A percentile compares a stretch with the other conserved stretches of the same genome.
Evolutionary conservation across 371 early-diverging fungal species (phyloP).

Genomic region (Rhizopus stolonifer): DNA sequence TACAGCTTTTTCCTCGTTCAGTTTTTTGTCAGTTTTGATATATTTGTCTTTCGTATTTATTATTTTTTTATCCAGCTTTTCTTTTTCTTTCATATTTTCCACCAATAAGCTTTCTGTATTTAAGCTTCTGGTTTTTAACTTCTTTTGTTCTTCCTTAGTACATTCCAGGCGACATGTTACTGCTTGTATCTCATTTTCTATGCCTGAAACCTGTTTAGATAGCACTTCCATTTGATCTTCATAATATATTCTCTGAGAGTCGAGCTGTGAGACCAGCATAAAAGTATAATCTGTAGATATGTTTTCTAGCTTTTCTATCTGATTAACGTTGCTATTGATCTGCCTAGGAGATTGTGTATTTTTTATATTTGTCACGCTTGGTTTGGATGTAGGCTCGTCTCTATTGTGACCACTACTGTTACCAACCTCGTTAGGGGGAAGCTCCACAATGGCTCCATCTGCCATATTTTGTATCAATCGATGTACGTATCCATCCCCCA

Average conservation of each 20-base stretch:
- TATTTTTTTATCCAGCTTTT: slow-evolving; percentile 7
- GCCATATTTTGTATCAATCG: slow-evolving; percentile 85
- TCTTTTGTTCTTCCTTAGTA: slow-evolving; percentile 13
- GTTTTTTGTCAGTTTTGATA: slow-evolving; percentile 18
- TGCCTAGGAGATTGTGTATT: not conserved
- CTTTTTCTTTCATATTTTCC: slow-evolving; percentile 10
- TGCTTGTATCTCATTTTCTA: slow-evolving; percentile 24
- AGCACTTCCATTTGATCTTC: slow-evolving; percentile 69
- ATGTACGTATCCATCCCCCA: slow-evolving; percentile 94
- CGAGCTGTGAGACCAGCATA: slow-evolving; percentile 78
- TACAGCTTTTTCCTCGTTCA: slow-evolving; percentile 38
- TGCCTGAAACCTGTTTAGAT: slow-evolving; percentile 36
- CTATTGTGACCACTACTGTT: not conserved
- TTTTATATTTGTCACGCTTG: not conserved
- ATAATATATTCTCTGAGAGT: slow-evolving; percentile 83
- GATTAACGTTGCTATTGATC: not conserved
- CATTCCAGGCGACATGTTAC: slow-evolving; percentile 11
- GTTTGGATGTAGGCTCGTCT: not conserved
- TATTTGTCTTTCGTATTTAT: slow-evolving; percentile 14
- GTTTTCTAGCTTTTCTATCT: slow-evolving; percentile 66
- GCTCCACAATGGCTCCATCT: slow-evolving; percentile 90
- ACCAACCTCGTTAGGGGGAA: slow-evolving; percentile 52
- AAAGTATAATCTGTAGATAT: slow-evolving; percentile 76
- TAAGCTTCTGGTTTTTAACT: slow-evolving; percentile 1
- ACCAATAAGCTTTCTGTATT: slow-evolving; percentile 4